Percentiles rank a stretch among this genome's conserved stretches.
Conservation (phyloP, 1,284 basidiomycete species). For the Malassezia cuniculi region DNA sequence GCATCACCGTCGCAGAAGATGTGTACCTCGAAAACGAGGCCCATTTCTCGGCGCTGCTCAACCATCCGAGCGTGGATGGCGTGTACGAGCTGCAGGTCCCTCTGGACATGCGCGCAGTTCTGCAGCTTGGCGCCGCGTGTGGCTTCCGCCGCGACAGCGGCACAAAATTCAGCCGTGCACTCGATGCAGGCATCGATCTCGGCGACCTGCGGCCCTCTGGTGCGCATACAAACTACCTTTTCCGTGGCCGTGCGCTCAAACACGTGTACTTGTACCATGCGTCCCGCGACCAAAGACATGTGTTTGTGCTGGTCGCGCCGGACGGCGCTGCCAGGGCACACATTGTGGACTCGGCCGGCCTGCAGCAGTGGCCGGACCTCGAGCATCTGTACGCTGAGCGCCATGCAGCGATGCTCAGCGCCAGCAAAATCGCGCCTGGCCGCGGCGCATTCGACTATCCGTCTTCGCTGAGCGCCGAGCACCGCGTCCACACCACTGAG, state of each 20-base stretch:
- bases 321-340: constrained; percentile 55
- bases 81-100: constrained; percentile 90
- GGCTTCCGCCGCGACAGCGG: constrained; percentile 53
- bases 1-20: constrained; percentile 69
- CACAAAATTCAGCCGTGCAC: constrained; percentile 68
- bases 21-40: constrained; percentile 70
- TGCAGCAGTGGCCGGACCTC: constrained; percentile 69
- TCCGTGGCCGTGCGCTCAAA: constrained; percentile 60
- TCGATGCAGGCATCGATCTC: constrained; percentile 74
- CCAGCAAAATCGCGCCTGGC: constrained; percentile 23
- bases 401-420: constrained; percentile 46
- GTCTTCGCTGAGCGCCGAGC: constrained; percentile 57
- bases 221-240: too few relatives aligned
- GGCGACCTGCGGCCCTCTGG: constrained; percentile 53
- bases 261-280: constrained; percentile 88
- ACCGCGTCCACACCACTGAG: constrained; percentile 66
- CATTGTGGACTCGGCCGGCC: constrained; percentile 74
- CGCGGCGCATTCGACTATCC: constrained; percentile 56
- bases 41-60: constrained; percentile 80
- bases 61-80: constrained; percentile 87
- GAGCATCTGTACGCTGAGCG: constrained; percentile 60
- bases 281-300: constrained; percentile 62
- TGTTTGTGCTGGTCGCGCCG: constrained; percentile 77
- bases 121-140: constrained; percentile 75
- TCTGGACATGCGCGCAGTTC: constrained; percentile 65